Base-by-base conservation (phyloP, 768 basidiomycete species). In the Leccinum aurantiacum region DNA sequence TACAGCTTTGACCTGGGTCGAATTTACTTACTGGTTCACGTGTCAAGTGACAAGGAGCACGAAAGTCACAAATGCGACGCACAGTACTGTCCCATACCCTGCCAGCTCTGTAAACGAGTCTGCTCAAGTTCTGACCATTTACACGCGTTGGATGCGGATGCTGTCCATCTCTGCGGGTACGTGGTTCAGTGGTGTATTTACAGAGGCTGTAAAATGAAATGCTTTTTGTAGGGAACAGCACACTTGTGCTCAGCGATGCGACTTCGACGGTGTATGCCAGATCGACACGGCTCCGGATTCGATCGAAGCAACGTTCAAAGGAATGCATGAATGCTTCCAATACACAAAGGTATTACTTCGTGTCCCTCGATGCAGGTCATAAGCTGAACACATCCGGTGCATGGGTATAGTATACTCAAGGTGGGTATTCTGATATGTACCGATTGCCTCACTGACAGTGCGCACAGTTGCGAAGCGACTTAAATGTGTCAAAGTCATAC, bases 111-210 rank as follows among this genome's bases (percentile, higher is more conserved):
- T 68, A 81, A 76, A 59, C 75, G 84, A 33, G 73, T 80, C 13
- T 87, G 86, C 58, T 71, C 76, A 3, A 69, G 70, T 56, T 47
- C 61, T 6, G 69, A 82, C 56, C 86, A 87, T 70, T 73, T 87
- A 13, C 86, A 87, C 50, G 84, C 77, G 0, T 68, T 85, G 24
- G 69, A 77, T 25, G 59, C 58, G 3, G 70, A 59, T 3, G 74
- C 74, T 0, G 53, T 78, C 22, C 86, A 87, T 74, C 78, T 87
- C 52, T 87, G 86, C 74, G 84, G 85, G 86, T 84, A 37, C 29
- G 72, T 68, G 37, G 59, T 58, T 31, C 22, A 2, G 22, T 22
- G 22, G 2, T 22, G 22, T 22, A 22, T 22, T 53, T 48, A 15
- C 8, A 33, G 33, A 33, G 33, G 6, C 9, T 13, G 0, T 15